These are phyloP conservation scores for Phytopythium ostracodes DNA, from an alignment of 352 stramenopile genomes.

Conservation along the genomic window DNA sequence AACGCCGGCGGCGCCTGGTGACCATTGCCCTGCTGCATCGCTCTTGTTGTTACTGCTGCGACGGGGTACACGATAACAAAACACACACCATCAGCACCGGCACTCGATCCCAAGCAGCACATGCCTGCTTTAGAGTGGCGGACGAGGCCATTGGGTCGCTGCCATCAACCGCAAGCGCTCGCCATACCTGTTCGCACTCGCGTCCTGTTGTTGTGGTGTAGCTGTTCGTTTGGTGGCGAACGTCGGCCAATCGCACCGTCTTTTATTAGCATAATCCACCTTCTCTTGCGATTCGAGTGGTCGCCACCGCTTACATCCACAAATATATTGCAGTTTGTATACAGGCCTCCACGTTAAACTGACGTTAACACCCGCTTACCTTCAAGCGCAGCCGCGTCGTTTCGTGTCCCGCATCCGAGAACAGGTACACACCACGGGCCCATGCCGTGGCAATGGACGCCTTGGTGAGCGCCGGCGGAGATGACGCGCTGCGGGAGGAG, in stretches of 20 bases:
- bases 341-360: no score
- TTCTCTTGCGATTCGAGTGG: not conserved
- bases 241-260: not conserved
- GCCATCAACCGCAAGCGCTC: not conserved
- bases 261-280: not conserved
- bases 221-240: not conserved
- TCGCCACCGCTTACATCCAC: not conserved
- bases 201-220: not conserved
- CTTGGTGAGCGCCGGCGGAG: not conserved
- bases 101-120: not conserved
- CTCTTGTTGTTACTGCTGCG: not conserved
- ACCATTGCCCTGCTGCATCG: conserved; percentile 5
- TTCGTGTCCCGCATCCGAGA: not conserved
- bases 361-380: not conserved
- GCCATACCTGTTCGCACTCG: not conserved
- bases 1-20: conserved; percentile 34
- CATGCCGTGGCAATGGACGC: not conserved
- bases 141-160: not conserved
- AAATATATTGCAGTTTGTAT: not conserved
- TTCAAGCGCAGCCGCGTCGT: not conserved
- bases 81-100: not conserved
- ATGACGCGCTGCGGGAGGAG: conserved; percentile 24
- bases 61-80: not conserved
- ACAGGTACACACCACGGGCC: not conserved
- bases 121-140: no score